Percentiles rank a stretch among this genome's conserved stretches.
phyloP scores from a whole-genome alignment of 2,329 filamentous ascomycete genomes.

The Aspergillus tamarii region DNA sequence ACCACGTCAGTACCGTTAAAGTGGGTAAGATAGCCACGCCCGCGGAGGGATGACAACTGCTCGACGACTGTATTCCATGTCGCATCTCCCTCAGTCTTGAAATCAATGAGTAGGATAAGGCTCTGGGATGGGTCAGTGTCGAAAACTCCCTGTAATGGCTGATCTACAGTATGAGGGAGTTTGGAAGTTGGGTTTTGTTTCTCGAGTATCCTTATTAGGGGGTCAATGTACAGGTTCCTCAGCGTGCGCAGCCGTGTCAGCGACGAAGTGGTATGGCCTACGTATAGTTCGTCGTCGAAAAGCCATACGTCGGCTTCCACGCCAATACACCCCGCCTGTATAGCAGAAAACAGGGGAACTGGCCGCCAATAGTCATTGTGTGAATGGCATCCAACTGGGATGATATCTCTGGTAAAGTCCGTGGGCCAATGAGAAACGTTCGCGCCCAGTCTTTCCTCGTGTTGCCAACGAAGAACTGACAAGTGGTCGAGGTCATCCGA shows the following conservation, averaged over 20 bases:
- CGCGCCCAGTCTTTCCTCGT: conserved; percentile 40
- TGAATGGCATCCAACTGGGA: conserved; percentile 57
- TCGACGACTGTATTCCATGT: conserved; percentile 42
- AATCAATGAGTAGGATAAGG: conserved; percentile 58
- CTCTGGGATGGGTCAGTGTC: conserved; percentile 53
- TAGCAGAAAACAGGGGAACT: conserved; percentile 58
- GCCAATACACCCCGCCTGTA: conserved; percentile 57
- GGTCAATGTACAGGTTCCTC: conserved; percentile 56
- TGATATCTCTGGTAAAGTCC: conserved; percentile 54
- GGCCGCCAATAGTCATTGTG: conserved; percentile 64
- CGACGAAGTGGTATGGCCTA: conserved; percentile 56
- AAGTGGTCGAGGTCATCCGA: conserved; percentile 45
- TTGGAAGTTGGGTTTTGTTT: conserved; percentile 50
- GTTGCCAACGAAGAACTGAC: conserved; percentile 44
- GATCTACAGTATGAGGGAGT: conserved; percentile 36
- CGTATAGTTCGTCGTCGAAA: conserved; percentile 56
- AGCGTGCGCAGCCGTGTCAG: conserved; percentile 54
- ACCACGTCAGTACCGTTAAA: conserved; percentile 50
- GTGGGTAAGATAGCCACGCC: conserved; percentile 54
- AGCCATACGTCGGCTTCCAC: conserved; percentile 64
- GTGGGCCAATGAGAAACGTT: conserved; percentile 48
- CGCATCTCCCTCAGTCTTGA: conserved; percentile 45
- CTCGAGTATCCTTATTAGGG: conserved; percentile 53
- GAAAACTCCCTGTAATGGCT: conserved; percentile 53
- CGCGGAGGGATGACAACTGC: conserved; percentile 53